Evolutionary conservation across 2,329 filamentous ascomycete species (phyloP), one percentile per base, ranked within the genome.

Genomic region (Sclerotinia sclerotiorum): DNA sequence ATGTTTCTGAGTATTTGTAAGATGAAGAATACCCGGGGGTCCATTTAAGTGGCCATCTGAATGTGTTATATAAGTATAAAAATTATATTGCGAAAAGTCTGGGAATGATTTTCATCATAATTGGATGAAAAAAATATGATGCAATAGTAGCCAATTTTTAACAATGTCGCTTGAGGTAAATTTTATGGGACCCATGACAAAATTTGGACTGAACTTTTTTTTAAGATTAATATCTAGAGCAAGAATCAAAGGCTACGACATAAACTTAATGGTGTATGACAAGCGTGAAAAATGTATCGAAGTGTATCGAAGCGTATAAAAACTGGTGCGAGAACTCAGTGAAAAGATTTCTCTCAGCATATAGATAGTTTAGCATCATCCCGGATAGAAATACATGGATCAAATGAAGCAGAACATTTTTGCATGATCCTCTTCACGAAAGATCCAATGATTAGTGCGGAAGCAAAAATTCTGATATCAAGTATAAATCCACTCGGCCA

Each of bases 111-210:
- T 42, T 64, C 17, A 64, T 17, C 21, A 66, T 54, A 54, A 67
- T 24, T 46, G 48, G 35, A 46, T 27, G 21, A 27, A 39, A 60
- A 60, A 66, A 58, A 35, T 19, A 67, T 67, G 65, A 67, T 67
- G 65, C 56, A 46, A 67, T 67, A 29, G 7, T 61, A 54, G 65
- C 56, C 56, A 61, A 55, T 46, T 51, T 27, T 67, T 62, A 15
- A 62, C 65, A 62, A 67, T 42, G 17, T 65, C 39, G 27, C 21
- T 46, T 65, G 21, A 19, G 17, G 13, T 17, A 27, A 55, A n/a
- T 42, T 29, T 55, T 66, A 39, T 24, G n/a, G 15, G n/a, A 35
- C 54, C 54, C 21, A 51, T 66, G 52, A 51, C 52, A 60, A 66
- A 60, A 57, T 58, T 32, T 17, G 29, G n/a, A 24, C 44, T 19